These are phyloP conservation scores for Pestalotiopsis sp. DNA, from an alignment of 2,329 filamentous ascomycete genomes.

Conservation along the genomic window DNA sequence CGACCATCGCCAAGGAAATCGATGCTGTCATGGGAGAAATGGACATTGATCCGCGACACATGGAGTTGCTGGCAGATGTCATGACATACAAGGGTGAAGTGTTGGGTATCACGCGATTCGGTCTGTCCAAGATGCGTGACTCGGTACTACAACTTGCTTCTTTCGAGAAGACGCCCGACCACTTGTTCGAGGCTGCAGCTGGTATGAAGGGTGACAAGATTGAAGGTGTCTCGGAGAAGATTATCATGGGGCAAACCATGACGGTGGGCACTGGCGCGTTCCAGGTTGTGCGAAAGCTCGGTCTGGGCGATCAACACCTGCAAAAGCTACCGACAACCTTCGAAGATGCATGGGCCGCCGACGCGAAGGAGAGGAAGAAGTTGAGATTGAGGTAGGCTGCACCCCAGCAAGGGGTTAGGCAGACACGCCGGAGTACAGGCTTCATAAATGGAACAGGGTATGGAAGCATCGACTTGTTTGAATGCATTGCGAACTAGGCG, in stretches of 20 bases:
- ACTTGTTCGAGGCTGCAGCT: constrained; percentile 92
- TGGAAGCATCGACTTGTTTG: not conserved
- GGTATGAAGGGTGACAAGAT: constrained; percentile 91
- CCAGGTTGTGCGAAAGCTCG: constrained; percentile 80
- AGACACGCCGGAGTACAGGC: not conserved
- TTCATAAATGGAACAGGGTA: not conserved
- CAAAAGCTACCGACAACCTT: constrained; percentile 66
- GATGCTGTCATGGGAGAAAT: constrained; percentile 87
- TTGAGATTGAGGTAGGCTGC: constrained; percentile 13
- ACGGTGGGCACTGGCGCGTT: constrained; percentile 88
- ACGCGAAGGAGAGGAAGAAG: constrained; percentile 26
- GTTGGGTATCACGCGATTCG: constrained; percentile 93
- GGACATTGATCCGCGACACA: constrained; percentile 96
- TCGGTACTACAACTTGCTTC: constrained; percentile 90
- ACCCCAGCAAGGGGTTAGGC: not conserved
- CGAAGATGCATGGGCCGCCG: constrained; percentile 65
- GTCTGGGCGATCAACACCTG: constrained; percentile 63
- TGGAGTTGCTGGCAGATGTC: constrained; percentile 94
- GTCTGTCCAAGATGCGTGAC: constrained; percentile 94
- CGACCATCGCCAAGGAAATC: constrained; percentile 89
- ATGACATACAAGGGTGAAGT: constrained; percentile 99
- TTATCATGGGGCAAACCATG: constrained; percentile 98
- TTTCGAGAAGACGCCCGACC: constrained; percentile 98
- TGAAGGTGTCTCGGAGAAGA: constrained; percentile 92
- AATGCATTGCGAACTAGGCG: constrained; percentile 8